phyloP scores from a whole-genome alignment of 176 grass and related monocot species.

The Zizania latifolia region DNA sequence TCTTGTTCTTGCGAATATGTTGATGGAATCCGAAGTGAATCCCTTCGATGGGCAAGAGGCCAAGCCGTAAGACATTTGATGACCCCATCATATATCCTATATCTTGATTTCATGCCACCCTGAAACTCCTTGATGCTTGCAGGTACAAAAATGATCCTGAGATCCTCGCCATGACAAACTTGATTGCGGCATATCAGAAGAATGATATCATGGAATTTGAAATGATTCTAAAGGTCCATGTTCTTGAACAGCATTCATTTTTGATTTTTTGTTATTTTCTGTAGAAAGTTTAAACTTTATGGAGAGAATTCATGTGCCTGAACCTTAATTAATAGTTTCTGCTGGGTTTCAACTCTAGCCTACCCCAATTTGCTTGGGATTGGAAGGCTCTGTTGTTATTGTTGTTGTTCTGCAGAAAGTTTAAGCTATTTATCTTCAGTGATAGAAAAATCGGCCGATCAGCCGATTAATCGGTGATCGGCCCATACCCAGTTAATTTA shows the following conservation, averaged over 20 bases:
- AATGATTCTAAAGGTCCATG: constrained; percentile 85
- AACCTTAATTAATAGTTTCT: too few relatives aligned
- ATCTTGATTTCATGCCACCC: constrained; percentile 3
- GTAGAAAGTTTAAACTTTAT: constrained; percentile 7
- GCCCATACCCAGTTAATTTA: too few relatives aligned
- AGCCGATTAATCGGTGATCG: too few relatives aligned
- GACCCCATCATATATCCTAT: background rate
- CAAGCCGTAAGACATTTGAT: constrained; percentile 67
- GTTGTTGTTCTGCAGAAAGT: too few relatives aligned
- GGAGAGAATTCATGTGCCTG: too few relatives aligned
- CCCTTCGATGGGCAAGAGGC: constrained; percentile 99
- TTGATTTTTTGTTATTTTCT: constrained; percentile 8
- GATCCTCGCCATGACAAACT: constrained; percentile 98
- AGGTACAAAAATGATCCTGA: constrained; percentile 99
- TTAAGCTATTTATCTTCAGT: too few relatives aligned
- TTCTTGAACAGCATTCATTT: constrained; percentile 12
- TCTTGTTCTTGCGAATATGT: constrained; percentile 98
- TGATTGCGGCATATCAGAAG: constrained; percentile 96
- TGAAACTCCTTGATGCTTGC: constrained; percentile 22
- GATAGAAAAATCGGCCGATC: too few relatives aligned
- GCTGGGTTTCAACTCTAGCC: too few relatives aligned
- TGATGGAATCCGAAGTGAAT: constrained; percentile 99
- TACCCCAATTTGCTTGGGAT: too few relatives aligned
- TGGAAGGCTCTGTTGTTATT: too few relatives aligned
- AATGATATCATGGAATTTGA: constrained; percentile 98